phyloP scores from a whole-genome alignment of 768 basidiomycete genomes.

The Omphalotus guepiniiformis region DNA sequence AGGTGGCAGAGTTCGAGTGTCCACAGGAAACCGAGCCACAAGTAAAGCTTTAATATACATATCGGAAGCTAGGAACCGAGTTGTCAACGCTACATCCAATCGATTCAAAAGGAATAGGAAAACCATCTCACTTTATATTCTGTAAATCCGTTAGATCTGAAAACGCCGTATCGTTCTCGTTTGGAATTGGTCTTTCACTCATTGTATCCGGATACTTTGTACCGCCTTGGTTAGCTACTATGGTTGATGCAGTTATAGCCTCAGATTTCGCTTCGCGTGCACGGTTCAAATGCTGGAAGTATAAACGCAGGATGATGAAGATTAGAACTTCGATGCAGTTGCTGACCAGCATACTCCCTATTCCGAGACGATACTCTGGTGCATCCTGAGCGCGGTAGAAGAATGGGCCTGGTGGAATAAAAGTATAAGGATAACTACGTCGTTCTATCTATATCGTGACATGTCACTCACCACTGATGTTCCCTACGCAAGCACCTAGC shows the following conservation, averaged over 20 bases:
- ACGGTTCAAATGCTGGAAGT: background rate
- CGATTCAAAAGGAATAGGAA: background rate
- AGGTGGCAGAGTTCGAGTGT: too few relatives aligned
- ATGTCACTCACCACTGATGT: conserved; percentile 15
- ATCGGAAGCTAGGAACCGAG: conserved; percentile 4
- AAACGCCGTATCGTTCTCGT: conserved; percentile 12
- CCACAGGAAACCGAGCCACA: too few relatives aligned
- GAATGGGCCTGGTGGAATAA: conserved; percentile 6
- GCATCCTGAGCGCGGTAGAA: conserved; percentile 12
- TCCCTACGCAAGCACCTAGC: conserved; percentile 11
- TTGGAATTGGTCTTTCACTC: background rate
- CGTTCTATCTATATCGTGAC: too few relatives aligned
- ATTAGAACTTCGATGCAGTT: conserved; percentile 11
- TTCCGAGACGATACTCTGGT: conserved; percentile 18
- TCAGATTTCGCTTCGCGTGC: background rate
- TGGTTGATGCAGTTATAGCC: background rate
- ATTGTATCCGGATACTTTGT: background rate
- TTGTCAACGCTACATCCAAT: background rate
- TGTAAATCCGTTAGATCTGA: conserved; percentile 9
- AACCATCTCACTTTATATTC: conserved; percentile 11
- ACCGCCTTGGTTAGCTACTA: background rate
- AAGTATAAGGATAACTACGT: background rate
- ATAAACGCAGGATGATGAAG: conserved; percentile 4
- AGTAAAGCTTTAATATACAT: conserved; percentile 12
- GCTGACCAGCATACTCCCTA: conserved; percentile 10